These are phyloP conservation scores for Zymoseptoria pseudotritici DNA, from an alignment of 2,329 filamentous ascomycete species.

Conservation along the genomic window DNA sequence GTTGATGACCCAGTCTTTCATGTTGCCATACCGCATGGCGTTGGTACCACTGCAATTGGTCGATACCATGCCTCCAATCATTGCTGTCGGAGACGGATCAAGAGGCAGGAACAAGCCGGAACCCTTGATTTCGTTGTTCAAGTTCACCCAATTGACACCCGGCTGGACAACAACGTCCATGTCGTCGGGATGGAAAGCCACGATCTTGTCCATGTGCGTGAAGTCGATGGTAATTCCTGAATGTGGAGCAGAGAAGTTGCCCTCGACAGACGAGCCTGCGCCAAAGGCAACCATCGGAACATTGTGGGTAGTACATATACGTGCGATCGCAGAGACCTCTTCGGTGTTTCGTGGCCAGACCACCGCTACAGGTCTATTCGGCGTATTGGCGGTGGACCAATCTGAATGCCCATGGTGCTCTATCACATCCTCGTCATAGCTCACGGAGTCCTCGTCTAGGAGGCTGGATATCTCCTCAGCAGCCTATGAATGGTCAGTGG, in stretches of 20 bases:
- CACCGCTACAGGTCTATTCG: constrained; percentile 14
- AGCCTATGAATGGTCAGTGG: constrained; percentile 4
- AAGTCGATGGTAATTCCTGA: constrained; percentile 90
- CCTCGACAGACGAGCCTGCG: constrained; percentile 51
- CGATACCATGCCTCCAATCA: constrained; percentile 76
- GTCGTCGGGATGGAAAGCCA: constrained; percentile 74
- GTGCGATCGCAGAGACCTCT: constrained; percentile 12
- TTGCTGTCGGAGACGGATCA: constrained; percentile 69
- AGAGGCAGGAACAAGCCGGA: constrained; percentile 84
- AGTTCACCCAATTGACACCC: constrained; percentile 81
- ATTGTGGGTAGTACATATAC: constrained; percentile 9
- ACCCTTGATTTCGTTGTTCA: constrained; percentile 68
- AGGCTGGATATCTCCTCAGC: constrained; percentile 8
- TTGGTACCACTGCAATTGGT: constrained; percentile 67
- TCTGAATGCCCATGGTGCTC: constrained; percentile 17
- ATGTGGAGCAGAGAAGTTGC: constrained; percentile 79
- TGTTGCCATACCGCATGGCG: constrained; percentile 67
- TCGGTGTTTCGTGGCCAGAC: constrained; percentile 14
- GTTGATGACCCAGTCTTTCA: constrained; percentile 84
- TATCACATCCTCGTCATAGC: constrained; percentile 17
- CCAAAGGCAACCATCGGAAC: constrained; percentile 18
- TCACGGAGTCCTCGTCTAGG: constrained; percentile 13
- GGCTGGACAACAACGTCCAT: constrained; percentile 93
- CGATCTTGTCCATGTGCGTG: constrained; percentile 72
- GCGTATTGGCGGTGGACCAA: constrained; percentile 16